phyloP scores from a whole-genome alignment of 2,329 filamentous ascomycete species.

The Zasmidium citrigriseum region DNA sequence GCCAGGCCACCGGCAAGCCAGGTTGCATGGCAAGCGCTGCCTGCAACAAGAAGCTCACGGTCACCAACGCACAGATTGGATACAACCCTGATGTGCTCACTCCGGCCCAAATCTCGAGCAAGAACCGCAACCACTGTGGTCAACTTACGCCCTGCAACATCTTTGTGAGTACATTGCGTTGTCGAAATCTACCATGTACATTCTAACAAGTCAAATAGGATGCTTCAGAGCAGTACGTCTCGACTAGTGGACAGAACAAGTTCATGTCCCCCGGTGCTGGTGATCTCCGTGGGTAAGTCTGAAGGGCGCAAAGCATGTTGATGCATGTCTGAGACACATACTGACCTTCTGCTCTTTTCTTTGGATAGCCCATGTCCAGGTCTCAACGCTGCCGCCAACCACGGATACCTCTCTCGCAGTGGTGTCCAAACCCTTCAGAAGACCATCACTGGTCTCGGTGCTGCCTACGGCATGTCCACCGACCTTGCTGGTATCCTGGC shows the following conservation, averaged over 20 bases:
- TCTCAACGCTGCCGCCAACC: slow-evolving; percentile 28
- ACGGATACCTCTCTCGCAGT: slow-evolving; percentile 18
- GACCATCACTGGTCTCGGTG: slow-evolving; percentile 14
- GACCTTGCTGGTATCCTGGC: slow-evolving; percentile 28
- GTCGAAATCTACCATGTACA: no score
- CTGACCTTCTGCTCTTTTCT: no score
- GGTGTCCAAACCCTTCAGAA: slow-evolving; percentile 13
- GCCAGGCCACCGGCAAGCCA: background rate
- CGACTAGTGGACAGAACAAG: slow-evolving; percentile 21
- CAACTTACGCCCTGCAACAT: background rate
- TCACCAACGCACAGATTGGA: background rate
- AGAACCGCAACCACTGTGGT: slow-evolving; percentile 9
- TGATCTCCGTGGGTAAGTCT: slow-evolving; percentile 19
- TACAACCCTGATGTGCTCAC: background rate
- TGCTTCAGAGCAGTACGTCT: slow-evolving; percentile 25
- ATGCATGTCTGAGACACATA: no score
- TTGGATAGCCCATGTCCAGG: slow-evolving; percentile 34
- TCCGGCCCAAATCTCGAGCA: background rate
- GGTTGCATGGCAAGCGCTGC: background rate
- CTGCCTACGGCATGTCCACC: slow-evolving; percentile 11
- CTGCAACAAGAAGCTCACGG: background rate
- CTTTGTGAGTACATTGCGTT: no score
- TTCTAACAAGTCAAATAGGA: no score
- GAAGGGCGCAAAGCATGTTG: background rate
- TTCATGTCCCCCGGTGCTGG: slow-evolving; percentile 21